A percentile compares a stretch with the other conserved stretches of the same genome.
These are phyloP conservation scores for Cytidiella melzeri DNA, from an alignment of 768 basidiomycete species.

Conservation along the genomic window DNA sequence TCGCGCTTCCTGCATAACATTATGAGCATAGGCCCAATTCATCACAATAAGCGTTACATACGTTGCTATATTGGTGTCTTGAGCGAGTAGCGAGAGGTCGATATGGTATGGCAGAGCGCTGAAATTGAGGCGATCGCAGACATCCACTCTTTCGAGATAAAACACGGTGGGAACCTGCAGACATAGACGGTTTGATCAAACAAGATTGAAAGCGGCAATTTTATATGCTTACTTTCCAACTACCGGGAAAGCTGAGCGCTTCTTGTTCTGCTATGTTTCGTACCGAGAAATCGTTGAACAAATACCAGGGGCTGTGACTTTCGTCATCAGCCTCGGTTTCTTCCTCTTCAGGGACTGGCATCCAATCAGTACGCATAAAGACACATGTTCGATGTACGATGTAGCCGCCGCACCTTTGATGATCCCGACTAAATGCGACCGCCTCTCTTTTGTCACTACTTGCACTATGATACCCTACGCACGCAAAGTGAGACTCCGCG, in stretches of 20 bases:
- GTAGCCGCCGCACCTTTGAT: constrained; percentile 55
- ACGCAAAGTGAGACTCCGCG: neutral
- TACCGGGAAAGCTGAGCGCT: constrained; percentile 79
- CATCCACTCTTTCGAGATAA: constrained; percentile 78
- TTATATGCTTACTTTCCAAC: constrained; percentile 72
- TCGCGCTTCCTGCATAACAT: constrained; percentile 70
- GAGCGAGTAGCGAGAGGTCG: constrained; percentile 70
- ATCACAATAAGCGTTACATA: constrained; percentile 29
- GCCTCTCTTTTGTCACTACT: constrained; percentile 61
- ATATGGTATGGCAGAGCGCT: constrained; percentile 55
- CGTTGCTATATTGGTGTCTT: constrained; percentile 87
- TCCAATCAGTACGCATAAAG: neutral
- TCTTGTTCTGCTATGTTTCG: constrained; percentile 79
- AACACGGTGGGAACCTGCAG: constrained; percentile 78
- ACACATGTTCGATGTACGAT: neutral
- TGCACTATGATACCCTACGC: constrained; percentile 76
- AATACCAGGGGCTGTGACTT: constrained; percentile 63
- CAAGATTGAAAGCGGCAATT: neutral
- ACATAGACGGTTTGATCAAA: neutral
- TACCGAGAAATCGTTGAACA: constrained; percentile 97
- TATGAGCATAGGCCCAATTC: neutral
- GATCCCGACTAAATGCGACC: constrained; percentile 83
- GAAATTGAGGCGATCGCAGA: constrained; percentile 53
- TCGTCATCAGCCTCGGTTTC: constrained; percentile 25
- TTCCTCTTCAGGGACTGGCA: constrained; percentile 66